Percentiles rank a stretch among this genome's conserved stretches.
Conservation (phyloP, 2,329 filamentous ascomycete species). For the Periconia digitata region DNA sequence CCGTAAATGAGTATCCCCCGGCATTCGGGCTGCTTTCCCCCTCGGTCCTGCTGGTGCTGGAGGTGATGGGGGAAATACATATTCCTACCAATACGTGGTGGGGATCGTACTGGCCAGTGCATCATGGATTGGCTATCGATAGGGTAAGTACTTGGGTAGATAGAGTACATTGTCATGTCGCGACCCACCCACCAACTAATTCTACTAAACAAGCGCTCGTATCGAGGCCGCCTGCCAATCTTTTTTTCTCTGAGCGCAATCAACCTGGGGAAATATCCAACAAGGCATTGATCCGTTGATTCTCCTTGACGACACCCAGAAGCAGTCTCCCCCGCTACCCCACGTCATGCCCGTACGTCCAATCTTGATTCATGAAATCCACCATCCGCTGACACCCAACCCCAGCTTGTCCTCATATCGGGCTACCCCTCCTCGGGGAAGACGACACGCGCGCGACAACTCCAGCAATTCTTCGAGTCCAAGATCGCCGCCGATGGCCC, state of each 20-base stretch:
- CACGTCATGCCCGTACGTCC: conserved; percentile 29
- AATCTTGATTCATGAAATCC: neutral
- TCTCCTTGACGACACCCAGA: no score
- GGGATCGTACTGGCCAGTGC: no score
- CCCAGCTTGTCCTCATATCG: conserved; percentile 63
- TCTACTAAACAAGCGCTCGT: neutral
- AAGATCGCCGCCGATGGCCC: conserved; percentile 51
- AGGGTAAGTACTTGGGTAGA: no score
- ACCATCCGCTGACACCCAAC: conserved; percentile 11
- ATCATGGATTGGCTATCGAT: neutral
- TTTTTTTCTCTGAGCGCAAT: no score
- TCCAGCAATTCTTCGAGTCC: conserved; percentile 64
- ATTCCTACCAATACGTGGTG: no score
- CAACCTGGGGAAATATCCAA: no score
- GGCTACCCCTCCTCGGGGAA: conserved; percentile 67
- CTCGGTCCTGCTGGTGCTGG: no score
- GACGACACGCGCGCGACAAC: conserved; percentile 62
- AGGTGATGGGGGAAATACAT: no score
- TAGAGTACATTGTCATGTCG: no score
- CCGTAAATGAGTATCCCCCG: conserved; percentile 6
- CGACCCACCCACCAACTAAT: no score
- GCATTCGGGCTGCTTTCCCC: neutral
- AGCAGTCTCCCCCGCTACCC: neutral
- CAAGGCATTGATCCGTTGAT: no score
- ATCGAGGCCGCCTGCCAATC: no score